Evolutionary conservation across 306 rosid species (phyloP), one percentile per base, ranked within the genome.

Genomic region (Quercus berberidifolia): DNA sequence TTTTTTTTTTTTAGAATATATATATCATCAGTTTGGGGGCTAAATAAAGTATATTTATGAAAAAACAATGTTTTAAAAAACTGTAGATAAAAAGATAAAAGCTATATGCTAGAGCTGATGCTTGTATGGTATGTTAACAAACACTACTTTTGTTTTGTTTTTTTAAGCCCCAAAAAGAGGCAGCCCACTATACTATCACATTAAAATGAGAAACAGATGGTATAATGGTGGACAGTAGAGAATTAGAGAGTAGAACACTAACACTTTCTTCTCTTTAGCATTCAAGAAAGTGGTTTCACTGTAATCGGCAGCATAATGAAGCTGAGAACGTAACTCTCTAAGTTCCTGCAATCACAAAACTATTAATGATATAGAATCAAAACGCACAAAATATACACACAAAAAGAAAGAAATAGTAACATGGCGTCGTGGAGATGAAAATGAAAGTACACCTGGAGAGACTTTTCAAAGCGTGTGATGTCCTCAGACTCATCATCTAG

Each of bases 221-320:
- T 41, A 41, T 41, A 41, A 41, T 41, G 46, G 46, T 41, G 46
- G 46, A 41, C 46, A 8, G 12, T 2, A 41, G 46, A 41, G 46
- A 41, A 70, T 49, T 46, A 76, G 49, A 5, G 57, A 0, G 26
- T 69, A 79, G 75, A 70, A 70, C 69, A 87, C 96, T 89, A 77
- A 95, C 99, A 46, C 85, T 79, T 57, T 89, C 83, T 90, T 95
- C 78, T 78, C 87, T 85, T 84, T 81, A 81, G 90, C 56, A 74
- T 85, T 84, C 90, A 88, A 74, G 92, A 92, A 92, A 3, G 90
- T 86, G 67, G 91, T 78, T 88, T 92, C 99, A 77, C 93, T 89
- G 67, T 86, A 89, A 82, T 95, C 99, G 59, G 99, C 99, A 57
- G 97, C 99, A 77, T 85, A 69, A 76, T 92, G 98, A 83, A 95